Percentiles rank a stretch among this genome's conserved stretches.
phyloP scores from a whole-genome alignment of 108 stramenopile genomes.

The Discostella stelligeroides region DNA sequence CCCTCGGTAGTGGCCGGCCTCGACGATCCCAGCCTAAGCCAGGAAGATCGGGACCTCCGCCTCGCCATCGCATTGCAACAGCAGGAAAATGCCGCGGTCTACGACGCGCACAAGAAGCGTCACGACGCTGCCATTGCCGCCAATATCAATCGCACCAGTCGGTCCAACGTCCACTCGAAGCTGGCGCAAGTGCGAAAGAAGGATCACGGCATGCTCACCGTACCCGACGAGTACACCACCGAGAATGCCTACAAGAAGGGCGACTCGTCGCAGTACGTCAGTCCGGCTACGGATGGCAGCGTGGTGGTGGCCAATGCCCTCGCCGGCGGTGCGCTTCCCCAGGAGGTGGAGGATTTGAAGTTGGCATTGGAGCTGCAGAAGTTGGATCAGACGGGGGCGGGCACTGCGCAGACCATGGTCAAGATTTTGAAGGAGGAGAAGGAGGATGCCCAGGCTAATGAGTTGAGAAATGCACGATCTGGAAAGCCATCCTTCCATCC shows the following conservation, averaged over 20 bases:
- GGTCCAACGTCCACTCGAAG: conserved; percentile 70
- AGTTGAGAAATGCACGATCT: conserved; percentile 50
- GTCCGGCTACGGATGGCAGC: conserved; percentile 36
- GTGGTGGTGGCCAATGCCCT: conserved; percentile 41
- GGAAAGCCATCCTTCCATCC: conserved; percentile 54
- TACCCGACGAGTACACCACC: conserved; percentile 85
- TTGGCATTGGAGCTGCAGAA: conserved; percentile 86
- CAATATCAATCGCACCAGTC: conserved; percentile 73
- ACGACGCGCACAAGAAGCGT: conserved; percentile 79
- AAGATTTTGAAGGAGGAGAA: conserved; percentile 81
- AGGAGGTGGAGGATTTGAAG: conserved; percentile 76
- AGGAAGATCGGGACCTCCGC: conserved; percentile 88
- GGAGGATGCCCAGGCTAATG: conserved; percentile 52
- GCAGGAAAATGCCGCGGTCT: conserved; percentile 88
- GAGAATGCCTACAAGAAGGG: conserved; percentile 81
- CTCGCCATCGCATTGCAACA: conserved; percentile 90
- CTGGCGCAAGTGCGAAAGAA: conserved; percentile 83
- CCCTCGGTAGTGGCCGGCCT: conserved; percentile 43
- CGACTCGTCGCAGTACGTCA: conserved; percentile 40
- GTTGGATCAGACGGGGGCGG: conserved; percentile 87
- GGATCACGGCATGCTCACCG: conserved; percentile 85
- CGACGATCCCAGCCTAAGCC: conserved; percentile 83
- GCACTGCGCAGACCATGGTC: conserved; percentile 73
- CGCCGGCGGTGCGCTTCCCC: conserved; percentile 61
- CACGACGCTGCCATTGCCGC: conserved; percentile 71